phyloP scores from a whole-genome alignment of 768 basidiomycete genomes.

The Psilocybe subaeruginosa region DNA sequence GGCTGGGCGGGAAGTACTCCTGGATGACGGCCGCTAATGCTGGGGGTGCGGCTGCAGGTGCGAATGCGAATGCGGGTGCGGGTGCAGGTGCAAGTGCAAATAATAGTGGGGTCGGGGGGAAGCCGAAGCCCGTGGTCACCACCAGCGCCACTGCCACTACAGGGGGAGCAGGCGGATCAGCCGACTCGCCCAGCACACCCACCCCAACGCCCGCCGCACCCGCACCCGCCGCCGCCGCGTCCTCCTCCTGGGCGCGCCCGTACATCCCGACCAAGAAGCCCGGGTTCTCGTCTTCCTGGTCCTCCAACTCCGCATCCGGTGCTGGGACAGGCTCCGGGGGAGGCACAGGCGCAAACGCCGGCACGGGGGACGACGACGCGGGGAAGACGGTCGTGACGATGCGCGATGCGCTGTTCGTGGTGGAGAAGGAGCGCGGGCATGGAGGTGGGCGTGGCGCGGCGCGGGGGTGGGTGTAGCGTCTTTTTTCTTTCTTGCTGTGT shows the following conservation, averaged over 20 bases:
- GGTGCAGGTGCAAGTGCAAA: too few relatives aligned
- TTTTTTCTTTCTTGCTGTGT: too few relatives aligned
- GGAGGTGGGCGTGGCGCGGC: constrained; percentile 82
- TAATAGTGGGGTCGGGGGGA: not conserved
- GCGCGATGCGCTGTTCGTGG: constrained; percentile 83
- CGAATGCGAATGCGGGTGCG: too few relatives aligned
- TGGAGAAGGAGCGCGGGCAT: constrained; percentile 83
- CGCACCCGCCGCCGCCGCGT: constrained; percentile 24
- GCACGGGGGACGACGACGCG: constrained; percentile 53
- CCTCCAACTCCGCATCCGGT: not conserved
- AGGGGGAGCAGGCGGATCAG: not conserved
- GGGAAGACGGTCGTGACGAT: constrained; percentile 63
- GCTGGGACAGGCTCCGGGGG: too few relatives aligned
- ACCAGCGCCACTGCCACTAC: constrained; percentile 28
- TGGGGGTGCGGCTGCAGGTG: too few relatives aligned
- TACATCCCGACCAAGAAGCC: constrained; percentile 62
- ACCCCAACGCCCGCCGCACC: not conserved
- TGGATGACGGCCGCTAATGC: constrained; percentile 71
- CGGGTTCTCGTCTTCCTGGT: constrained; percentile 10
- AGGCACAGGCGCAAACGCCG: constrained; percentile 7
- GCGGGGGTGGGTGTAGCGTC: constrained; percentile 41
- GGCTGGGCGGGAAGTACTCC: constrained; percentile 78
- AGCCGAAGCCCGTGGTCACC: constrained; percentile 36
- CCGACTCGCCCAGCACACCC: not conserved
- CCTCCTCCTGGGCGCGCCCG: constrained; percentile 58